These are phyloP conservation scores for Trichopus zeylanicus DNA, from an alignment of 116 monocot genomes.

Conservation along the genomic window DNA sequence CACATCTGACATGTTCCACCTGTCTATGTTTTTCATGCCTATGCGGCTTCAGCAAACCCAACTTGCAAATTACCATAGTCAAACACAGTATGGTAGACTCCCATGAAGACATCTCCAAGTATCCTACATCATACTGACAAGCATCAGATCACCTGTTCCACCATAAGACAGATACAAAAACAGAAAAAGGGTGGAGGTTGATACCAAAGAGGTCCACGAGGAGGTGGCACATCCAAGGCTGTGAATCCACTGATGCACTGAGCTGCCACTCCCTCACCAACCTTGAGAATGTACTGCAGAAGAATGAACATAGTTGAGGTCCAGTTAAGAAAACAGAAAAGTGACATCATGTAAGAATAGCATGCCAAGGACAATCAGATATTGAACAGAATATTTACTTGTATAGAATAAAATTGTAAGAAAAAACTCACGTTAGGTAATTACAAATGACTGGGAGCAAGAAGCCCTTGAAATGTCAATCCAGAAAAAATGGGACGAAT, in stretches of 20 bases:
- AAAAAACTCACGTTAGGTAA: too few species aligned
- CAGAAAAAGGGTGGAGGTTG: neutral
- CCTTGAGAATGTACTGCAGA: constrained; percentile 84
- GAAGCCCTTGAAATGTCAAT: too few species aligned
- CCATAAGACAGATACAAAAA: too few species aligned
- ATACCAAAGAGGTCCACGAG: constrained; percentile 95
- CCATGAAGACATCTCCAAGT: constrained; percentile 89
- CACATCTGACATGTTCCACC: neutral
- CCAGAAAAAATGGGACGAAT: too few species aligned
- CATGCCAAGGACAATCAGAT: too few species aligned
- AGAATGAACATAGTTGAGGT: neutral
- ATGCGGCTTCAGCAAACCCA: constrained; percentile 72
- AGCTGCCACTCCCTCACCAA: constrained; percentile 39
- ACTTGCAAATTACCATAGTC: constrained; percentile 63
- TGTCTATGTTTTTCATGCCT: neutral
- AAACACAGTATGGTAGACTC: constrained; percentile 70
- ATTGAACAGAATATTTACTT: too few species aligned
- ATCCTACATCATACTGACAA: constrained; percentile 36
- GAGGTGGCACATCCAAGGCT: constrained; percentile 79
- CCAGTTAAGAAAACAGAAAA: neutral
- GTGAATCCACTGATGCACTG: constrained; percentile 94
- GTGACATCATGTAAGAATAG: too few species aligned
- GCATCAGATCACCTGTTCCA: neutral
- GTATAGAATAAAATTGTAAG: too few species aligned
- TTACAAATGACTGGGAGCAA: too few species aligned